Percentiles rank a stretch among this genome's conserved stretches.
These are phyloP conservation scores for Persicaria tinctoria DNA, from an alignment of 148 eudicot genomes.

Conservation along the genomic window DNA sequence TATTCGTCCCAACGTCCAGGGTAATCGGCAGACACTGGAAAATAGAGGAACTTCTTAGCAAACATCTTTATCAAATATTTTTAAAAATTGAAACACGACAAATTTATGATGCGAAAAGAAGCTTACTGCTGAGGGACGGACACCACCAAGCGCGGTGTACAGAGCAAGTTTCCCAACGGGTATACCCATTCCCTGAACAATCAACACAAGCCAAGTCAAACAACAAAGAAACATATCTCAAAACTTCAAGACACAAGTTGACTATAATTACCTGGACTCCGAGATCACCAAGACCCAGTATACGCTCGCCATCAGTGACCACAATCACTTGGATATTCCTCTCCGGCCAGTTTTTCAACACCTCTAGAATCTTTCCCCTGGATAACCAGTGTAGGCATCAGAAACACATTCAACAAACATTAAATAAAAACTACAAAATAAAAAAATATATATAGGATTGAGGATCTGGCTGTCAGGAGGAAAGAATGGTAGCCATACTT, in stretches of 20 bases:
- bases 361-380: conserved; percentile 84
- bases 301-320: conserved; percentile 97
- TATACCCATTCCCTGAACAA: conserved; percentile 90
- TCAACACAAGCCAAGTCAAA: conserved; percentile 10
- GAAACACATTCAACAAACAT: background rate
- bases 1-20: conserved; percentile 92
- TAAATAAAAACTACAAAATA: background rate
- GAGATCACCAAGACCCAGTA: conserved; percentile 90
- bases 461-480: background rate
- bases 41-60: background rate
- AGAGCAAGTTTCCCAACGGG: conserved; percentile 94
- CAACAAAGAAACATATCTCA: background rate
- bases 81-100: background rate
- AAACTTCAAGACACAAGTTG: background rate
- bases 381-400: conserved; percentile 4
- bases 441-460: background rate
- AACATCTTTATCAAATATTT: background rate
- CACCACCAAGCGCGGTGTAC: conserved; percentile 95
- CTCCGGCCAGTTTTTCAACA: conserved; percentile 91
- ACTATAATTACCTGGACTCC: conserved; percentile 70
- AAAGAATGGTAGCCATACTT: conserved; percentile 38
- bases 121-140: conserved; percentile 90
- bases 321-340: conserved; percentile 81
- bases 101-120: background rate
- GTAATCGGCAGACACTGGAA: conserved; percentile 88